phyloP scores from a whole-genome alignment of 2,329 filamentous ascomycete species.

The Pseudogymnoascus sp. region DNA sequence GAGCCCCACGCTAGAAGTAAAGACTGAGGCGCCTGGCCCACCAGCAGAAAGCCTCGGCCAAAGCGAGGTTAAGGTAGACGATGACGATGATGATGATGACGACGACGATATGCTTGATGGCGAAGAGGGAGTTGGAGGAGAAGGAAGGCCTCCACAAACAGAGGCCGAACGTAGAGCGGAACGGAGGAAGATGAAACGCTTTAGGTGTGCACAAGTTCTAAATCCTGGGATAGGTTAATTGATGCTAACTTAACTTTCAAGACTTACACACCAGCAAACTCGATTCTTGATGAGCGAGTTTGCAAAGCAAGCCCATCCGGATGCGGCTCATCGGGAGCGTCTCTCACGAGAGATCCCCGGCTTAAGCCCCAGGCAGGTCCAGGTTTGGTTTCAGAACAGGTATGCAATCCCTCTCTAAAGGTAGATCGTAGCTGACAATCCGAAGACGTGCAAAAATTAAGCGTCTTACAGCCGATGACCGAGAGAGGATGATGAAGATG shows the following conservation, averaged over 20 bases:
- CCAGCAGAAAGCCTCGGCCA: constrained; percentile 1
- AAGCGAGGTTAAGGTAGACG: not conserved
- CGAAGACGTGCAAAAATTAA: constrained; percentile 65
- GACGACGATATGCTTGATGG: constrained; percentile 51
- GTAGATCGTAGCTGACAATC: constrained; percentile 7
- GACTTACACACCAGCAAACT: constrained; percentile 94
- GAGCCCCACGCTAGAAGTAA: not conserved
- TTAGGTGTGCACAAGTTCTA: constrained; percentile 49
- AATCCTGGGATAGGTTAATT: constrained; percentile 5
- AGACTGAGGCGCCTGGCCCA: not conserved
- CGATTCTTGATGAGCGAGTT: constrained; percentile 97
- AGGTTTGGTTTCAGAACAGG: constrained; percentile 99
- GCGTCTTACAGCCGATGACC: constrained; percentile 61
- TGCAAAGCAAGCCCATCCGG: constrained; percentile 86
- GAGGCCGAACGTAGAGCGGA: constrained; percentile 51
- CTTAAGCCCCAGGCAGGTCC: constrained; percentile 83
- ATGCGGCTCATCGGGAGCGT: constrained; percentile 81
- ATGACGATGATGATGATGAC: constrained; percentile 32
- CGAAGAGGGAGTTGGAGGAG: constrained; percentile 36
- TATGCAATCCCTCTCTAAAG: constrained; percentile 37
- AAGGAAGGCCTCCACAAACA: constrained; percentile 37
- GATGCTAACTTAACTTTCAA: constrained; percentile 31
- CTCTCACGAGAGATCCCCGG: constrained; percentile 87
- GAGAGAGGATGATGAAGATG: constrained; percentile 66
- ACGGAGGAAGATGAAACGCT: constrained; percentile 68